Percentiles rank a stretch among this genome's conserved stretches.
Conservation (phyloP, 2,329 filamentous ascomycete species). For the Xylariaceae sp. region DNA sequence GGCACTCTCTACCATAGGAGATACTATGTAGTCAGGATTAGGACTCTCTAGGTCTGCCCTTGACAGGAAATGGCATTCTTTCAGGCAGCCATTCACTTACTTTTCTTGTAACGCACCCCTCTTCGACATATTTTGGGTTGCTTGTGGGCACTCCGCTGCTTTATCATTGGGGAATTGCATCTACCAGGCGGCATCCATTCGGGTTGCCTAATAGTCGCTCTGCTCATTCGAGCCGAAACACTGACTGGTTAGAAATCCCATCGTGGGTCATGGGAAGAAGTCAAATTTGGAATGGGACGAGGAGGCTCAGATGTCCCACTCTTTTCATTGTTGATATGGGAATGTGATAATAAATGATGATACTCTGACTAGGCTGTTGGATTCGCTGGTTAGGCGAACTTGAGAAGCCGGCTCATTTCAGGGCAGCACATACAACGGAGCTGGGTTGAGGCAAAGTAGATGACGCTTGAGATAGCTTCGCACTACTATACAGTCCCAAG, state of each 20-base stretch:
- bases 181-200: not conserved
- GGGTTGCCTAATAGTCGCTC: constrained; percentile 1
- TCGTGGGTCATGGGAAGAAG: constrained; percentile 1
- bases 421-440: constrained; percentile 28
- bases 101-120: constrained; percentile 17
- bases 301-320: constrained; percentile 10
- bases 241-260: constrained; percentile 10
- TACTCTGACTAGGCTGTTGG: constrained; percentile 25
- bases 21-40: not conserved
- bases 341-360: constrained; percentile 20
- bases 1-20: constrained; percentile 6
- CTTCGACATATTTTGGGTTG: constrained; percentile 24
- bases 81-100: constrained; percentile 14
- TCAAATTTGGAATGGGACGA: constrained; percentile 19
- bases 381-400: constrained; percentile 18
- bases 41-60: not conserved
- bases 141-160: constrained; percentile 32
- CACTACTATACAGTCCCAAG: constrained; percentile 24
- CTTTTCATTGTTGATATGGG: constrained; percentile 26
- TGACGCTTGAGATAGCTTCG: constrained; percentile 22
- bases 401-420: constrained; percentile 9
- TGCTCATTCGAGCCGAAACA: constrained; percentile 9
- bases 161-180: constrained; percentile 28
- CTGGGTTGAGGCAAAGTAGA: constrained; percentile 32
- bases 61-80: not conserved